Evolutionary conservation across 2,329 filamentous ascomycete species (phyloP).

Genomic region (Colletotrichum sojae): DNA sequence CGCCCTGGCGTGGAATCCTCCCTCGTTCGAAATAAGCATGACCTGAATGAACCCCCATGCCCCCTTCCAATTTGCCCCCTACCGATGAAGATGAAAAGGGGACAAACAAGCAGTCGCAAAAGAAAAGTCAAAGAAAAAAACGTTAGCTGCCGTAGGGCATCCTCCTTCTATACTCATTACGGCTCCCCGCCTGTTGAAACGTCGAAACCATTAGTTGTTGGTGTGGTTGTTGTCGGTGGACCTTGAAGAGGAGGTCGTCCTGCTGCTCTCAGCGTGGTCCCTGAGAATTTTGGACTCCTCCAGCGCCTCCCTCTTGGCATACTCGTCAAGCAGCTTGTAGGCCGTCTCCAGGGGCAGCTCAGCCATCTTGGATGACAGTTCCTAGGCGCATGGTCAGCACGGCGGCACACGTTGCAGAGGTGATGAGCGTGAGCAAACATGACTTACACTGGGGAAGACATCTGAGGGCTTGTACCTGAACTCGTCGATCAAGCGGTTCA

Average conservation of each 20-base stretch:
- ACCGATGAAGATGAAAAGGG: constrained; percentile 1
- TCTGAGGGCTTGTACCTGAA: constrained; percentile 51
- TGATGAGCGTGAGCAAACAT: neutral
- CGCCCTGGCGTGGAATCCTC: constrained; percentile 18
- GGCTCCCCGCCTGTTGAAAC: neutral
- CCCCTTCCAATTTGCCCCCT: neutral
- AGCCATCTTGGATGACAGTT: constrained; percentile 41
- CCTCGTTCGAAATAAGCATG: constrained; percentile 12
- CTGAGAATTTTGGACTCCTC: constrained; percentile 42
- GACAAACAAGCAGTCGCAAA: neutral
- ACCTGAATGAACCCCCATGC: neutral
- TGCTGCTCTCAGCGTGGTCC: constrained; percentile 35
- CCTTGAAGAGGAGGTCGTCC: constrained; percentile 39
- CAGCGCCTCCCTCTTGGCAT: constrained; percentile 39
- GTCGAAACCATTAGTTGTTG: constrained; percentile 5
- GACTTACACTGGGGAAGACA: constrained; percentile 47
- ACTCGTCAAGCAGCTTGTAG: constrained; percentile 43
- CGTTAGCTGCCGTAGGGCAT: neutral
- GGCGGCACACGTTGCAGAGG: neutral
- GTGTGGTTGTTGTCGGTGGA: constrained; percentile 31
- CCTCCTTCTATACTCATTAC: neutral
- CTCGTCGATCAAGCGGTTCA: constrained; percentile 54
- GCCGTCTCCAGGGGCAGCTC: constrained; percentile 44
- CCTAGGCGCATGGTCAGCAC: constrained; percentile 29
- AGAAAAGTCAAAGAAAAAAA: neutral